Base-by-base conservation (phyloP, 495 filamentous ascomycete genomes). In the Oleoguttula mirabilis region DNA sequence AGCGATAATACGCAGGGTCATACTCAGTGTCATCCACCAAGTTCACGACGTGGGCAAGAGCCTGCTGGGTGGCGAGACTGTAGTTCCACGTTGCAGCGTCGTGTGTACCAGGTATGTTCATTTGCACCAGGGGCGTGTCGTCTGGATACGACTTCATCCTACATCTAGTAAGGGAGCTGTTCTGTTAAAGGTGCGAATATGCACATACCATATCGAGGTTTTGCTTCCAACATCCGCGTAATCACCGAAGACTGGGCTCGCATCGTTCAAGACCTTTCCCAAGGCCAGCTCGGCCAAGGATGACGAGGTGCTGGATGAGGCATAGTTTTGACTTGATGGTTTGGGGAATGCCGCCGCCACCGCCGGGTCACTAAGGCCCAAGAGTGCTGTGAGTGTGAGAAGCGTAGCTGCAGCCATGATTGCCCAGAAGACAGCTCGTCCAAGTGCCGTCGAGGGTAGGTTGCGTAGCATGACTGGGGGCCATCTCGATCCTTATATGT, bases 31-130 rank as follows among this genome's bases (percentile, higher is more conserved):
- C 27, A 10, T 35, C 34, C 24, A 25, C 48, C 4, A 48, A 45
- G 1, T 57, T 42, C 6, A 52, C 51, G 7, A 61, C 55, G 15
- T 60, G 59, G 30, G 64, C 63, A 34, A 72, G 52, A 1, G 56
- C 35, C 36, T 65, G 55, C 40, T 68, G 64, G 2, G 66, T 69
- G 1, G 59, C 59, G 22, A 56, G 58, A 10, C 53, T 62, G 41
- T 72, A 75, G 52, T 73, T 73, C 70, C 71, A 73, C 3, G 69
- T 73, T 15, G 66, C 65, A 10, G 65, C 59, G 47, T 75, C 71
- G 54, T 75, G 71, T 4, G 65, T 64, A 0, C 71, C 70, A 16
- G 71, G 71, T 30, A 73, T 67, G 47, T 68, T 72, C 45, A 71
- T 65, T 27, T 65, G 63, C 19, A 69, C 57, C 4, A 73, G 44